Evolutionary conservation across 257 asterid genomes (phyloP).

Genomic region (Echites panduratus): DNA sequence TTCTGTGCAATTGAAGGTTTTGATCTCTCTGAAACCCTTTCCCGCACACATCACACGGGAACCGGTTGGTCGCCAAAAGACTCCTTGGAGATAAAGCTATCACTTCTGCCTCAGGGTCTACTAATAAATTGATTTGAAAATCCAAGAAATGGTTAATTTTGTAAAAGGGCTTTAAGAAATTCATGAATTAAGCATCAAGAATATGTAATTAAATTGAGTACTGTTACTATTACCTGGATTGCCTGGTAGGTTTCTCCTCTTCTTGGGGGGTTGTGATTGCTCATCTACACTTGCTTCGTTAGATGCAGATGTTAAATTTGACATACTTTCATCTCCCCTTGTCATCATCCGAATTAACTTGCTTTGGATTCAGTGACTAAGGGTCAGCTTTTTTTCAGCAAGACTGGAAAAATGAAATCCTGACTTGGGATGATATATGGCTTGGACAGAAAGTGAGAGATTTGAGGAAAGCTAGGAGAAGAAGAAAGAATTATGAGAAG

Average conservation of each 20-base stretch:
- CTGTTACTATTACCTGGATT: conserved; percentile 29
- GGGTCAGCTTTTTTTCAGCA: neutral
- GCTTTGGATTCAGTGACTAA: neutral
- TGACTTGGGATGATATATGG: no score
- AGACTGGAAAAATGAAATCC: no score
- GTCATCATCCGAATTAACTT: neutral
- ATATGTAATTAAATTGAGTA: no score
- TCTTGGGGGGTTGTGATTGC: conserved; percentile 27
- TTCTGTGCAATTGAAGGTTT: conserved; percentile 71
- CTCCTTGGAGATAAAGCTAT: conserved; percentile 77
- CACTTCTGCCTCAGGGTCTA: conserved; percentile 87
- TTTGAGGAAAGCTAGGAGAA: neutral
- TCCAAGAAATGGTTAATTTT: neutral
- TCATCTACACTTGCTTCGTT: conserved; percentile 54
- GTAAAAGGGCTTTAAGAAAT: neutral
- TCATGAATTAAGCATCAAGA: no score
- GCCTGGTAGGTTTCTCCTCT: conserved; percentile 40
- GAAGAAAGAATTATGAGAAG: neutral
- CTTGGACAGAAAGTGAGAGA: no score
- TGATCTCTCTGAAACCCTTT: conserved; percentile 91
- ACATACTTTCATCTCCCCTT: conserved; percentile 32
- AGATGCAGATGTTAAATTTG: conserved; percentile 67
- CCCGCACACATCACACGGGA: conserved; percentile 75
- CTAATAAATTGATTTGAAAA: conserved; percentile 2
- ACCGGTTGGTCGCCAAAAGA: conserved; percentile 82